A percentile compares a stretch with the other conserved stretches of the same genome.
phyloP scores from a whole-genome alignment of 129 eudicot genomes.

The Arctium lappa region DNA sequence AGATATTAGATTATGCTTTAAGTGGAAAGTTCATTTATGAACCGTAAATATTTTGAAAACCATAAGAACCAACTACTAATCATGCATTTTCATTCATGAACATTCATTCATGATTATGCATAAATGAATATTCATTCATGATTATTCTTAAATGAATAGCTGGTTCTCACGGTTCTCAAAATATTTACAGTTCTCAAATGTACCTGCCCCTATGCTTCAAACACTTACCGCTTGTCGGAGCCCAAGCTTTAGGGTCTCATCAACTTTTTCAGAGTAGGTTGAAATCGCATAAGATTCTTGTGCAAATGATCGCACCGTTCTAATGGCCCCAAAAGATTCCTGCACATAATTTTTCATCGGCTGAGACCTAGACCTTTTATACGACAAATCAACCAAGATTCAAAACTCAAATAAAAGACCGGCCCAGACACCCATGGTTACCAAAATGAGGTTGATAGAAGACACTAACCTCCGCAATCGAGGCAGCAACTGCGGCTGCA shows the following conservation, averaged over 20 bases:
- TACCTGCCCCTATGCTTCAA: not conserved
- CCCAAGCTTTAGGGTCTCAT: constrained; percentile 48
- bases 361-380: not conserved
- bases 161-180: not conserved
- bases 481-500: constrained; percentile 57
- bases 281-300: constrained; percentile 45
- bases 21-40: not conserved
- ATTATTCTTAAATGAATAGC: not conserved
- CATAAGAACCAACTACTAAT: not conserved
- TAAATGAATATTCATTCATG: too few species aligned
- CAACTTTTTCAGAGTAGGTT: constrained; percentile 48
- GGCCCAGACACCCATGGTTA: not conserved
- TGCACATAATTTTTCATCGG: not conserved
- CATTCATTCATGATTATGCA: not conserved
- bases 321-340: constrained; percentile 51
- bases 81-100: not conserved
- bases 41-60: not conserved
- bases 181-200: not conserved
- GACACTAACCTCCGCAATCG: constrained; percentile 47
- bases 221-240: constrained; percentile 44
- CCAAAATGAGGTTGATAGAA: not conserved
- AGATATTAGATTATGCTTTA: not conserved
- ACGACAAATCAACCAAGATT: not conserved
- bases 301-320: constrained; percentile 47
- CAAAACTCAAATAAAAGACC: not conserved